Evolutionary conservation across 768 basidiomycete genomes (phyloP).

Genomic region (Rhodotorula babjevae): DNA sequence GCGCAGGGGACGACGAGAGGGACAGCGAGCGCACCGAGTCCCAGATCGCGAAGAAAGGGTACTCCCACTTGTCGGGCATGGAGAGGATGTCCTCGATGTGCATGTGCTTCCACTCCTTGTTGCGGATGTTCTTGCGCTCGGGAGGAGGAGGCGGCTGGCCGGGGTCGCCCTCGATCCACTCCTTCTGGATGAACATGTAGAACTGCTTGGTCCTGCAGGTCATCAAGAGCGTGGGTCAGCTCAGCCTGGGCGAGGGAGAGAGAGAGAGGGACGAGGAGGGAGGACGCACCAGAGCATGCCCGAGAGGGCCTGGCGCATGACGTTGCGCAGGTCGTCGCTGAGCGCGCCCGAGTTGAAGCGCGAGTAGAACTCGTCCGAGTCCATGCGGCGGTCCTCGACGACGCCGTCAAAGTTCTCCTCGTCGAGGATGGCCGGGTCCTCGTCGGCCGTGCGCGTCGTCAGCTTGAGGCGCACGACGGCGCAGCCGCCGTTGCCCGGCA

Average conservation of each 20-base stretch:
- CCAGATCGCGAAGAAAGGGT: slow-evolving; percentile 91
- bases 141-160: slow-evolving; percentile 91
- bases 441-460: slow-evolving; percentile 68
- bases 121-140: slow-evolving; percentile 75
- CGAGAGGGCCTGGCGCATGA: slow-evolving; percentile 90
- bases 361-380: slow-evolving; percentile 93
- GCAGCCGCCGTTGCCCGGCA: slow-evolving; percentile 87
- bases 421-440: slow-evolving; percentile 75
- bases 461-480: slow-evolving; percentile 91
- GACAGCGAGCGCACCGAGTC: slow-evolving; percentile 30
- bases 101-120: slow-evolving; percentile 94
- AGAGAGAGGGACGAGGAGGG: not conserved
- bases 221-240: not conserved
- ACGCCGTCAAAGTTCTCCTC: slow-evolving; percentile 82
- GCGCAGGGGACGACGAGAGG: no score
- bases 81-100: slow-evolving; percentile 92
- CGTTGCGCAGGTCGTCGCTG: slow-evolving; percentile 86
- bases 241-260: not conserved
- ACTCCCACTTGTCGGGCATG: slow-evolving; percentile 99
- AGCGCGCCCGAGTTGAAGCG: slow-evolving; percentile 74
- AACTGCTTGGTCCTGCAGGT: slow-evolving; percentile 72
- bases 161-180: slow-evolving; percentile 94
- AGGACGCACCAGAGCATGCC: slow-evolving; percentile 81
- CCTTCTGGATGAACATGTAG: slow-evolving; percentile 91
- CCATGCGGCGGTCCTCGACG: slow-evolving; percentile 82